Evolutionary conservation across 2,329 filamentous ascomycete species (phyloP).

Genomic region (Elsinoe necatrix): DNA sequence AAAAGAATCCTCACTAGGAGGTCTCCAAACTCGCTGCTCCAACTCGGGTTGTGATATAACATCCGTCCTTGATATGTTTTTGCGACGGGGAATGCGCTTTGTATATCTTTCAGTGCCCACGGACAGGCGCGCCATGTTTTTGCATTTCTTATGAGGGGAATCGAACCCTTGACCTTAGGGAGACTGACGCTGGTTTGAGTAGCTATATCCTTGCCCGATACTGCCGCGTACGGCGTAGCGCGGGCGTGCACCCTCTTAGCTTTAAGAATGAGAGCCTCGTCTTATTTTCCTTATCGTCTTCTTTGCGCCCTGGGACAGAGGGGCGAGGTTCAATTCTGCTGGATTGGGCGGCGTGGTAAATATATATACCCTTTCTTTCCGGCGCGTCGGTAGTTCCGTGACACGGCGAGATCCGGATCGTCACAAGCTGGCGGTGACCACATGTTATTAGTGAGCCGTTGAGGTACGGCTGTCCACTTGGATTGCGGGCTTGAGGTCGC

Average conservation of each 20-base stretch:
- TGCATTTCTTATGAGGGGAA: neutral
- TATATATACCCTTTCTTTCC: neutral
- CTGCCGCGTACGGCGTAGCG: neutral
- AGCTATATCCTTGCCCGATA: neutral
- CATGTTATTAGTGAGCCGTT: neutral
- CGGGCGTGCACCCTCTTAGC: neutral
- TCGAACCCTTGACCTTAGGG: neutral
- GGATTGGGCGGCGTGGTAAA: neutral
- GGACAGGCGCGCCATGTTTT: constrained; percentile 3
- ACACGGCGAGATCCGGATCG: neutral
- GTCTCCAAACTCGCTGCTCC: constrained; percentile 3
- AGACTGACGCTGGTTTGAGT: constrained; percentile 1
- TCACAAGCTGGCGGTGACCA: neutral
- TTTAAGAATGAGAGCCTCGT: too few species aligned
- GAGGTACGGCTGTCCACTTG: neutral
- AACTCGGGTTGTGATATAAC: neutral
- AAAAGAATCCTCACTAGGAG: neutral
- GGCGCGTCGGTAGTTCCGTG: neutral
- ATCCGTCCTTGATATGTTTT: neutral
- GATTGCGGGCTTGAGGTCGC: neutral
- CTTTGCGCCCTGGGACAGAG: too few species aligned
- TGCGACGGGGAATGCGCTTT: neutral
- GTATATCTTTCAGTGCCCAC: neutral
- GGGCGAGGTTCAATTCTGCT: neutral
- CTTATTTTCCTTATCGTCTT: too few species aligned